Base-by-base conservation (phyloP, 345 rosid species). In the Gynandropsis gynandra region DNA sequence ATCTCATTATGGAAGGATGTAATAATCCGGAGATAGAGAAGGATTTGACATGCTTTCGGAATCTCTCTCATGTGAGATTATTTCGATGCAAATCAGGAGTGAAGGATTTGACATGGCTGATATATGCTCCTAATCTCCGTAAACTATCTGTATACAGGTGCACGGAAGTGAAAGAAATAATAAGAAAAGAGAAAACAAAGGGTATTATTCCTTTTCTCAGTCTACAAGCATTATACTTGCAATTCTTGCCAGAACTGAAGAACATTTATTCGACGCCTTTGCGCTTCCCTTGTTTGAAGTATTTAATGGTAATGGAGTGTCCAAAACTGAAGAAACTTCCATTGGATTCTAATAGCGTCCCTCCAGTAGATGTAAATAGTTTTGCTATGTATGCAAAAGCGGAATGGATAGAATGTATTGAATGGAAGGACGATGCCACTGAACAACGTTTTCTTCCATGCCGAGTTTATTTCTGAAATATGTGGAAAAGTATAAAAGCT, bases 311-410 rank as follows among this genome's bases (percentile, higher is more conserved):
- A 36, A 2, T n/a, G 8, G 11, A 36, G 4, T 37, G 44, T 21
- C 44, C 44, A 1, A 19, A 52, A n/a, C 45, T 52, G 45, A 52
- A 44, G 37, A 52, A 37, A 9, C 56, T 52, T 38, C 56, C 56
- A 9, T 13, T 52, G 35, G 56, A 38, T 52, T 38, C 45, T 9
- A 37, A 20, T 20, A 52, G 56, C 10, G 56, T n/a, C 0, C 0
- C 8, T 4, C 7, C 12, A 0, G 16, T 16, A 17, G 34, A 18
- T 4, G 34, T 20, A 13, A n/a, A n/a, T n/a, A n/a, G n/a, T n/a
- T n/a, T n/a, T n/a, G 1, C 20, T 36, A 33, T 38, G 1, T 20
- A 9, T 10, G 9, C 3, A 0, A 29, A 10, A 19, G n/a, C 2
- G 20, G 18, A n/a, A 36, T 52, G 45, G 56, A 13, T 37, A 52